Percentiles rank a stretch among this genome's conserved stretches.
Evolutionary conservation across 768 basidiomycete species (phyloP).

Genomic region (Mycena epipterygia): DNA sequence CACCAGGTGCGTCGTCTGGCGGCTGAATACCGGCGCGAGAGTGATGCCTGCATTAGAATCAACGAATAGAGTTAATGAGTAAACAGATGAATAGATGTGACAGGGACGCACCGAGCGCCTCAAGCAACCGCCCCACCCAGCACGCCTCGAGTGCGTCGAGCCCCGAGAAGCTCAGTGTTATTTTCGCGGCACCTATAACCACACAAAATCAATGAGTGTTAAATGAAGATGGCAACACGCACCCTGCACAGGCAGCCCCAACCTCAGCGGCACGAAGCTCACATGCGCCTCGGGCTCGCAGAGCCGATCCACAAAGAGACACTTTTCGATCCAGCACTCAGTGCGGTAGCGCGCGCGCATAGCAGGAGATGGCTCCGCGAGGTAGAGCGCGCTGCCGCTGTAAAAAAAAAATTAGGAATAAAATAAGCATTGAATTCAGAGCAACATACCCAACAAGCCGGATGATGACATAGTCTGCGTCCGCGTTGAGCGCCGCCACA

Average conservation of each 20-base stretch:
- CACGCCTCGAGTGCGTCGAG: constrained; percentile 77
- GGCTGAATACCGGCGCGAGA: constrained; percentile 58
- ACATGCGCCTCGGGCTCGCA: constrained; percentile 77
- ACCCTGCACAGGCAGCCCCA: constrained; percentile 74
- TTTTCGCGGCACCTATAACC: constrained; percentile 66
- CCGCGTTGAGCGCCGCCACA: constrained; percentile 46
- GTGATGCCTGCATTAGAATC: not conserved
- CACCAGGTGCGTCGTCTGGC: constrained; percentile 83
- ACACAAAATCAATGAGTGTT: not conserved
- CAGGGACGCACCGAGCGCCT: constrained; percentile 69
- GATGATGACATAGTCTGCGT: constrained; percentile 77
- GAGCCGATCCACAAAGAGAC: constrained; percentile 81
- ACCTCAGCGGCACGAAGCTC: constrained; percentile 75
- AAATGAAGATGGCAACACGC: constrained; percentile 21
- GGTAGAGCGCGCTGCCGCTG: constrained; percentile 81
- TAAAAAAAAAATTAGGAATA: not conserved
- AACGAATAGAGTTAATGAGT: not conserved
- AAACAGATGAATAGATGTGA: too few relatives aligned
- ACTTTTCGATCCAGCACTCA: constrained; percentile 95
- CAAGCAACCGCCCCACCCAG: constrained; percentile 74
- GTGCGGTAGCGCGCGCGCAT: constrained; percentile 78
- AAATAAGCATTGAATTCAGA: not conserved
- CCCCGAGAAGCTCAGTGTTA: constrained; percentile 81
- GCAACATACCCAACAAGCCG: constrained; percentile 76
- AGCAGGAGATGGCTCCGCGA: constrained; percentile 63